A percentile compares a stretch with the other conserved stretches of the same genome.
phyloP scores from a whole-genome alignment of 1,139 yeast genomes.

The Pichia sp. region DNA sequence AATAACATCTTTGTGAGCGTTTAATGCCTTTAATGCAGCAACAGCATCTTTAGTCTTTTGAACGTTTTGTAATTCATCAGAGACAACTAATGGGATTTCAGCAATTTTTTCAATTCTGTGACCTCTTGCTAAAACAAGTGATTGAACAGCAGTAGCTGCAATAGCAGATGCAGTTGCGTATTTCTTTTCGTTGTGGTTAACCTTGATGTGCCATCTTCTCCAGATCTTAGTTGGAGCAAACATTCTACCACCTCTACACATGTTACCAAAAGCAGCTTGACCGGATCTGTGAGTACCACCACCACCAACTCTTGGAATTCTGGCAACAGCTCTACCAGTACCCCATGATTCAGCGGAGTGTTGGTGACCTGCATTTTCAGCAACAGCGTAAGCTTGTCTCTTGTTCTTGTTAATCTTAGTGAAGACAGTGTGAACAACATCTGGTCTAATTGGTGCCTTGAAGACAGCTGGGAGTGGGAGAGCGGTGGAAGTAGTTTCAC shows the following conservation, averaged over 20 bases:
- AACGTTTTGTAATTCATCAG: constrained; percentile 88
- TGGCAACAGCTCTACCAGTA: constrained; percentile 99
- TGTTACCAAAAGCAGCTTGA: constrained; percentile 99
- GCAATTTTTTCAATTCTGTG: constrained; percentile 99
- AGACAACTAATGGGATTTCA: constrained; percentile 97
- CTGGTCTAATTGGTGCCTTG: constrained; percentile 99
- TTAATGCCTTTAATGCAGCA: constrained; percentile 95
- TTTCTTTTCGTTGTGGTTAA: constrained; percentile 99
- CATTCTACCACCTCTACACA: constrained; percentile 99
- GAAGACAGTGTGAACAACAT: constrained; percentile 97
- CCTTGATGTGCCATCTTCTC: constrained; percentile 99
- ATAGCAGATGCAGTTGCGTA: constrained; percentile 99
- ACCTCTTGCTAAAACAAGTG: constrained; percentile 99
- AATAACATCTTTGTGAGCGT: constrained; percentile 98
- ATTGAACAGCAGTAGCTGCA: constrained; percentile 98
- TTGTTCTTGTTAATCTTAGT: constrained; percentile 99
- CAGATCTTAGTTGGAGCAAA: constrained; percentile 99
- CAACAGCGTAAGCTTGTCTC: constrained; percentile 99
- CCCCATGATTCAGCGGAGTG: constrained; percentile 99
- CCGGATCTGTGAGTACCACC: constrained; percentile 99
- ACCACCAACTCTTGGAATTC: constrained; percentile 99
- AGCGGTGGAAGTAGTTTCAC: constrained; percentile 79
- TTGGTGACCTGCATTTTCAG: constrained; percentile 99
- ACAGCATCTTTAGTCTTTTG: constrained; percentile 98
- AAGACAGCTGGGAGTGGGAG: constrained; percentile 97